These are phyloP conservation scores for Theobroma cacao DNA, from an alignment of 345 rosid genomes.

Conservation along the genomic window DNA sequence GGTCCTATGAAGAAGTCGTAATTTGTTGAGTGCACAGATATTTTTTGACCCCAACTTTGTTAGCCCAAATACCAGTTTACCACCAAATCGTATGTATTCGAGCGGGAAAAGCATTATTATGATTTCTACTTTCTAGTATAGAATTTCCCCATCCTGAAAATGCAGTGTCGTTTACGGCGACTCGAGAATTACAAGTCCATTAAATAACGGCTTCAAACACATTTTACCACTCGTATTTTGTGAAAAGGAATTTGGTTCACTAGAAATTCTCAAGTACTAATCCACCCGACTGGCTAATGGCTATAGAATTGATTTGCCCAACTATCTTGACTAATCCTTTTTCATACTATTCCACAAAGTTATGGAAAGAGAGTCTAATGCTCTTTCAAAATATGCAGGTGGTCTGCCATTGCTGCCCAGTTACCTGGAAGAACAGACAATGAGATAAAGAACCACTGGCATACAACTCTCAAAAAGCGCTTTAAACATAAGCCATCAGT, in stretches of 20 bases:
- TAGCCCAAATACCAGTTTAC: too few relatives aligned
- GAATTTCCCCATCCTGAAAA: not conserved
- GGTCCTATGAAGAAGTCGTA: not conserved
- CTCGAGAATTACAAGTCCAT: not conserved
- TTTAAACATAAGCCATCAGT: not conserved
- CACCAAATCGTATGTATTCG: not conserved
- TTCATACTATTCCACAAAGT: not conserved
- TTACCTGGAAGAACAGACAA: conserved; percentile 62
- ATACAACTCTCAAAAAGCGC: conserved; percentile 51
- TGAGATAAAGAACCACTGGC: conserved; percentile 68
- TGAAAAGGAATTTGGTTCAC: not conserved
- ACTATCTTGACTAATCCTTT: not conserved
- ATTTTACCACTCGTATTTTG: not conserved
- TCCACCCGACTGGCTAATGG: not conserved
- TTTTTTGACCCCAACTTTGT: not conserved
- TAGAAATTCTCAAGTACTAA: not conserved
- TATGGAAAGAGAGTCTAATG: not conserved
- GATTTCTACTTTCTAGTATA: not conserved
- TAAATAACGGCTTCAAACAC: not conserved
- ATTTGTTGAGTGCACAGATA: not conserved
- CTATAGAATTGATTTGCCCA: not conserved
- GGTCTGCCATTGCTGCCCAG: conserved; percentile 59
- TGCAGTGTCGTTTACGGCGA: not conserved
- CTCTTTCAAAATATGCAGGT: conserved; percentile 29
- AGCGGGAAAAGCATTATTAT: not conserved